Conservation (phyloP, 2,329 filamentous ascomycete species). For the Thelonectria discophora region DNA sequence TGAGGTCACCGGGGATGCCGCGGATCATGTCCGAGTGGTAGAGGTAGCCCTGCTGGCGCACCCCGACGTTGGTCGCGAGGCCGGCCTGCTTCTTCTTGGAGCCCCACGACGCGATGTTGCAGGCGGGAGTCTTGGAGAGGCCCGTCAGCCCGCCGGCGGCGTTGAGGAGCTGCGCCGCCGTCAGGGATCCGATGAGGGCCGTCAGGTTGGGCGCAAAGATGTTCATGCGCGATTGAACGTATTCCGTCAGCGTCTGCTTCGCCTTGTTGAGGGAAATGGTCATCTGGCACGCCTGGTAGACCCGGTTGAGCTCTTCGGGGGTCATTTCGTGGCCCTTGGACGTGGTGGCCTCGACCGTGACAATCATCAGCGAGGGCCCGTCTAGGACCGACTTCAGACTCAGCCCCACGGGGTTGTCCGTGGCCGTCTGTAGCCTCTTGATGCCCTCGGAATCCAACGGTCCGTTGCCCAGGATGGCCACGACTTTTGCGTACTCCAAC, state of each 20-base stretch:
- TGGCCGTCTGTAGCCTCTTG: constrained; percentile 78
- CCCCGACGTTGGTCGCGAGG: constrained; percentile 89
- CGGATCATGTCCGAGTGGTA: constrained; percentile 92
- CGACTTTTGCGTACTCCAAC: constrained; percentile 93
- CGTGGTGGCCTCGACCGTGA: constrained; percentile 92
- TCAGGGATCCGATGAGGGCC: constrained; percentile 87
- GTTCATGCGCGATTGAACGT: constrained; percentile 96
- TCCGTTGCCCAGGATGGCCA: constrained; percentile 91
- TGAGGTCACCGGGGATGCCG: constrained; percentile 84
- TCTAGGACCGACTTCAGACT: constrained; percentile 84
- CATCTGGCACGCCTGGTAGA: constrained; percentile 85
- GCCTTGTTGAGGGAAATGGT: constrained; percentile 86
- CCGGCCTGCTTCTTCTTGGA: constrained; percentile 87
- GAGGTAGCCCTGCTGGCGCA: constrained; percentile 91
- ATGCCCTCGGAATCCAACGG: constrained; percentile 85
- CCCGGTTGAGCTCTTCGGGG: constrained; percentile 75
- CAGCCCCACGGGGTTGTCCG: constrained; percentile 79
- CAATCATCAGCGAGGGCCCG: constrained; percentile 91
- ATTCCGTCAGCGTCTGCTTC: constrained; percentile 87
- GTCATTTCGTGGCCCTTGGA: constrained; percentile 83
- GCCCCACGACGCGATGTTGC: constrained; percentile 90
- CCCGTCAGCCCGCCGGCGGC: constrained; percentile 88
- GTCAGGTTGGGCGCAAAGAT: constrained; percentile 95
- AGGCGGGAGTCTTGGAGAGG: constrained; percentile 90
- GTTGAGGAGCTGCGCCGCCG: constrained; percentile 95